Percentiles rank a stretch among this genome's conserved stretches.
These are phyloP conservation scores for Ogataea salicorniae DNA, from an alignment of 805 yeast genomes.

Conservation along the genomic window DNA sequence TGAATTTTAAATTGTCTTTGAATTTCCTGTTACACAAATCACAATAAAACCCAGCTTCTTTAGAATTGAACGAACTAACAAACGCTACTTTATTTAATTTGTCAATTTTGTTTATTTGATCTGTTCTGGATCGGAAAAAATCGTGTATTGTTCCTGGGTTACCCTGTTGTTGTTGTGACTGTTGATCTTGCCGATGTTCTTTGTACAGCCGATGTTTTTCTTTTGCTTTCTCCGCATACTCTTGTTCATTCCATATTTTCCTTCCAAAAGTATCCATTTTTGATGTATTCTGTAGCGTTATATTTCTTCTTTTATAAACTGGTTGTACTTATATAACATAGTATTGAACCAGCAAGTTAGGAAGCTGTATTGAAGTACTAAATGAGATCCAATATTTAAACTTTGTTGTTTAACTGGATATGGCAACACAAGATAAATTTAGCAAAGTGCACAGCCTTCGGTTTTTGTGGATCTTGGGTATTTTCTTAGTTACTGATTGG, in stretches of 20 bases:
- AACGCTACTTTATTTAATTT: conserved; percentile 19
- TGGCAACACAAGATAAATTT: too few species aligned
- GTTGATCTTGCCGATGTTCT: background rate
- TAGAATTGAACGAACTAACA: conserved; percentile 24
- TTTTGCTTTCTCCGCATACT: conserved; percentile 47
- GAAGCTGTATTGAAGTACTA: background rate
- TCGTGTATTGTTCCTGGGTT: conserved; percentile 13
- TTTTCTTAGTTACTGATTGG: too few species aligned
- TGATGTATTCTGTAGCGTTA: background rate
- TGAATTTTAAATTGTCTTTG: conserved; percentile 74
- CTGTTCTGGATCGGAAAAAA: conserved; percentile 19
- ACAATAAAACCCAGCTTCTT: conserved; percentile 81
- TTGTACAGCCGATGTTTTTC: conserved; percentile 10
- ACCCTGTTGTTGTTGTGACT: conserved; percentile 8
- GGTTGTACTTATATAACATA: too few species aligned
- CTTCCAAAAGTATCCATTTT: conserved; percentile 43
- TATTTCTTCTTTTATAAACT: background rate
- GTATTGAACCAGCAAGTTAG: background rate
- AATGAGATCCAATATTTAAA: too few species aligned
- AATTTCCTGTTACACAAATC: conserved; percentile 73
- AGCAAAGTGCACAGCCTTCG: too few species aligned
- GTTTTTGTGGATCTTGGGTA: too few species aligned
- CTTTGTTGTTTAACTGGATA: too few species aligned
- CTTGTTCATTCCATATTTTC: conserved; percentile 67
- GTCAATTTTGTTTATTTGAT: conserved; percentile 22